Percentiles rank a stretch among this genome's conserved stretches.
Evolutionary conservation across 2,329 filamentous ascomycete genomes (phyloP).

Genomic region (Alternaria sp.): DNA sequence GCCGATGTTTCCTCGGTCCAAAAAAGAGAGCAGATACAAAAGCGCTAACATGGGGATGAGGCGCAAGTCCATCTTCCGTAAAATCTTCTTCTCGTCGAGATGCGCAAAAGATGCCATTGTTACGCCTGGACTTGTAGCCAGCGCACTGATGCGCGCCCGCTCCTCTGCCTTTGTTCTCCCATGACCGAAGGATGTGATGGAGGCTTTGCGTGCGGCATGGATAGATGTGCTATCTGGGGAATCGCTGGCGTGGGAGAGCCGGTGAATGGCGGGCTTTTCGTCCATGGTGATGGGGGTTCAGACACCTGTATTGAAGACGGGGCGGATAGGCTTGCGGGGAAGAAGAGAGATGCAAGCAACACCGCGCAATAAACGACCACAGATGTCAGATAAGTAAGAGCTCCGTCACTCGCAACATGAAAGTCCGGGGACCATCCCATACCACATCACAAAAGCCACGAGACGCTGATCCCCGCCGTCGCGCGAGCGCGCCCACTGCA

Average conservation of each 20-base stretch:
- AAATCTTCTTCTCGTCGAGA: conserved; percentile 49
- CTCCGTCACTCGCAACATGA: background rate
- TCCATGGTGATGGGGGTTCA: background rate
- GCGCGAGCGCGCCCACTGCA: background rate
- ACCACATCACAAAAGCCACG: background rate
- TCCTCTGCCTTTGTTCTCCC: conserved; percentile 6
- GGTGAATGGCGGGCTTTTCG: background rate
- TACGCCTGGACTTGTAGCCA: conserved; percentile 26
- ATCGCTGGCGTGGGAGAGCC: background rate
- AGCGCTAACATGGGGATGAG: conserved; percentile 50
- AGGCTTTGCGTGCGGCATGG: background rate
- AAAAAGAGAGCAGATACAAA: conserved; percentile 48
- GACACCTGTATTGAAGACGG: background rate
- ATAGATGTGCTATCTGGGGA: background rate
- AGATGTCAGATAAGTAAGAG: background rate
- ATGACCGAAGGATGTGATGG: conserved; percentile 15
- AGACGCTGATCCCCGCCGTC: background rate
- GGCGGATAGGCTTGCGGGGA: background rate
- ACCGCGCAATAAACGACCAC: background rate
- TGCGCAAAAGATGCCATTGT: conserved; percentile 43
- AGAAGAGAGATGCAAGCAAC: background rate
- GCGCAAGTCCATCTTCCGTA: conserved; percentile 51
- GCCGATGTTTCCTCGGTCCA: conserved; percentile 44
- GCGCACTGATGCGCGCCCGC: conserved; percentile 9
- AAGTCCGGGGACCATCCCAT: background rate